Percentiles rank a stretch among this genome's conserved stretches.
phyloP scores from a whole-genome alignment of 129 eudicot genomes.

The Pittosporum tobira region DNA sequence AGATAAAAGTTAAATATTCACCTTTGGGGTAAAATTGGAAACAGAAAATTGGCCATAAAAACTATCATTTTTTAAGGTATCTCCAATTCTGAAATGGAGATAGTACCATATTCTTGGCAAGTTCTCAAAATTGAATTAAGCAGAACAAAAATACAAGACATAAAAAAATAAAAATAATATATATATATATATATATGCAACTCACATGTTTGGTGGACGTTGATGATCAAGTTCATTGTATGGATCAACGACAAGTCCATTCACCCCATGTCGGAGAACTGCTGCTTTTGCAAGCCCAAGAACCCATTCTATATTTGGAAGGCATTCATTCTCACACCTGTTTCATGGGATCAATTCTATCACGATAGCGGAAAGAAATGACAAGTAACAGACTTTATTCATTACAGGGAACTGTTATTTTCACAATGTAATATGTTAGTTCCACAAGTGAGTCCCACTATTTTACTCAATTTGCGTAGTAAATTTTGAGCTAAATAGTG shows the following conservation, averaged over 20 bases:
- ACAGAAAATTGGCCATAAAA: too few species aligned
- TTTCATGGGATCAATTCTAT: conserved; percentile 10
- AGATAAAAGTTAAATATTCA: too few species aligned
- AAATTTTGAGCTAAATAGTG: too few species aligned
- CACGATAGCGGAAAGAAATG: not conserved
- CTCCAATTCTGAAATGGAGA: too few species aligned
- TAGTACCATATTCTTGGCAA: too few species aligned
- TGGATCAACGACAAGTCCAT: conserved; percentile 95
- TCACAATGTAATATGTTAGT: too few species aligned
- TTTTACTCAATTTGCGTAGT: too few species aligned
- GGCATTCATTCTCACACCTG: conserved; percentile 93
- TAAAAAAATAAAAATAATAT: not conserved
- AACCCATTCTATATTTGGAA: conserved; percentile 84
- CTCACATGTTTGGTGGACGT: conserved; percentile 67
- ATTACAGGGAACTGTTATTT: too few species aligned
- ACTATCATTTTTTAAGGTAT: too few species aligned
- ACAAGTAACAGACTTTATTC: too few species aligned
- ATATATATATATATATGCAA: conserved; percentile 1
- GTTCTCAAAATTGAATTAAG: not conserved
- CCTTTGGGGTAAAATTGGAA: too few species aligned
- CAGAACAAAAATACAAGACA: not conserved
- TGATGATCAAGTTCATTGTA: conserved; percentile 99
- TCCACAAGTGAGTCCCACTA: too few species aligned
- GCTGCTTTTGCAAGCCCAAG: conserved; percentile 85
- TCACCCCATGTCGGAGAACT: conserved; percentile 84